Conservation (phyloP, 495 filamentous ascomycete genomes). For the Hypomontagnella submonticulosa region DNA sequence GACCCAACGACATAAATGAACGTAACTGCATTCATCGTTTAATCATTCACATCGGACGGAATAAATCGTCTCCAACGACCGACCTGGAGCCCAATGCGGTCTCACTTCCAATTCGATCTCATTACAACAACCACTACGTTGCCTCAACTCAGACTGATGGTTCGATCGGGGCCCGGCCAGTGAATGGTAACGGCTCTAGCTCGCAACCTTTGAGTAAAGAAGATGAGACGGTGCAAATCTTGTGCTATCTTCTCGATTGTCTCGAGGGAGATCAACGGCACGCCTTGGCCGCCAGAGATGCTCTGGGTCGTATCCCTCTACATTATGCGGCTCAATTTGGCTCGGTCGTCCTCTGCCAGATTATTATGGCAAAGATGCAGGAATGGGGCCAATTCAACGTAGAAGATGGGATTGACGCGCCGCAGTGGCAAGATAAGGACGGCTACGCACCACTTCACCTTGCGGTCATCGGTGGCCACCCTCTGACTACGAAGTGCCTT, state of each 20-base stretch:
- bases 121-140: conserved; percentile 69
- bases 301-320: conserved; percentile 85
- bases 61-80: conserved; percentile 68
- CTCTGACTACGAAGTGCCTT: conserved; percentile 81
- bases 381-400: conserved; percentile 89
- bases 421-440: conserved; percentile 90
- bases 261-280: conserved; percentile 74
- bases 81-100: conserved; percentile 61
- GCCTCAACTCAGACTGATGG: conserved; percentile 78
- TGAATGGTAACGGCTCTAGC: conserved; percentile 56
- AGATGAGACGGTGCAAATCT: conserved; percentile 78
- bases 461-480: conserved; percentile 90
- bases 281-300: conserved; percentile 76
- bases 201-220: conserved; percentile 71
- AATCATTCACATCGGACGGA: conserved; percentile 87
- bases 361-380: conserved; percentile 89
- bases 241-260: conserved; percentile 76
- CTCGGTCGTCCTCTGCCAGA: conserved; percentile 84
- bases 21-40: conserved; percentile 93
- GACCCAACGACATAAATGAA: conserved; percentile 90
- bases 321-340: conserved; percentile 98
- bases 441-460: conserved; percentile 92
- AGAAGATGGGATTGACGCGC: conserved; percentile 83
- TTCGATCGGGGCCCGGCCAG: conserved; percentile 61
- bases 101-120: conserved; percentile 61